Conservation (phyloP, 805 yeast genomes). For the Starmerella bacillaris region DNA sequence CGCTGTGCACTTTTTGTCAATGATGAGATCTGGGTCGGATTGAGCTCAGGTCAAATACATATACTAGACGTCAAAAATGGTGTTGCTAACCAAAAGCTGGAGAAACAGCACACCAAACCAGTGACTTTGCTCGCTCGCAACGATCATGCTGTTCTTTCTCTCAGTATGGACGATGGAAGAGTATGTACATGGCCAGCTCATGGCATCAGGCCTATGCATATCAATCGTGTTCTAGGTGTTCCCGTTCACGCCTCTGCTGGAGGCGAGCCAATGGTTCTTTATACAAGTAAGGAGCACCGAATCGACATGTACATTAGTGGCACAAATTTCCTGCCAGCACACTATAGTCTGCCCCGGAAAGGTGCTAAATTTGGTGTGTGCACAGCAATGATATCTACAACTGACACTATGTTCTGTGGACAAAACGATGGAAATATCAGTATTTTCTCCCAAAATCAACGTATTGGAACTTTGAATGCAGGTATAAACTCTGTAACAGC, state of each 20-base stretch:
- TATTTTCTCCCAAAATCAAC: slow-evolving; percentile 17
- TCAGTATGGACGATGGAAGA: slow-evolving; percentile 25
- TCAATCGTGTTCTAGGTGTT: background rate
- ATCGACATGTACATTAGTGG: slow-evolving; percentile 21
- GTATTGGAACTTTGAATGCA: slow-evolving; percentile 20
- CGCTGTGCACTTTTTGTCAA: slow-evolving; percentile 5
- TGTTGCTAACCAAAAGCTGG: slow-evolving; percentile 1
- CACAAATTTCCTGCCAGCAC: slow-evolving; percentile 5
- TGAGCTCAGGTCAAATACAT: slow-evolving; percentile 2
- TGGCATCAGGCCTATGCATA: background rate
- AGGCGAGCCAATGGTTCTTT: slow-evolving; percentile 12
- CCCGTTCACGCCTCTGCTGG: background rate
- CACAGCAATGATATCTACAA: slow-evolving; percentile 13
- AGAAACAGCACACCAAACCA: slow-evolving; percentile 8
- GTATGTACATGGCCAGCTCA: slow-evolving; percentile 21
- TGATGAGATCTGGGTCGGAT: slow-evolving; percentile 10
- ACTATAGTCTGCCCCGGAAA: slow-evolving; percentile 9
- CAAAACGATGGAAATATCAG: slow-evolving; percentile 26
- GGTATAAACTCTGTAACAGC: slow-evolving; percentile 20
- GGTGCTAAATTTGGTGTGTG: slow-evolving; percentile 11
- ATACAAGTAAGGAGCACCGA: slow-evolving; percentile 23
- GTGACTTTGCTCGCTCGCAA: slow-evolving; percentile 5
- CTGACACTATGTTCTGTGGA: slow-evolving; percentile 23
- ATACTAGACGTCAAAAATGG: slow-evolving; percentile 1
- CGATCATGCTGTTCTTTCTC: slow-evolving; percentile 9